Evolutionary conservation across 441 rosid genomes (phyloP).

Genomic region (Adansonia grandidieri): DNA sequence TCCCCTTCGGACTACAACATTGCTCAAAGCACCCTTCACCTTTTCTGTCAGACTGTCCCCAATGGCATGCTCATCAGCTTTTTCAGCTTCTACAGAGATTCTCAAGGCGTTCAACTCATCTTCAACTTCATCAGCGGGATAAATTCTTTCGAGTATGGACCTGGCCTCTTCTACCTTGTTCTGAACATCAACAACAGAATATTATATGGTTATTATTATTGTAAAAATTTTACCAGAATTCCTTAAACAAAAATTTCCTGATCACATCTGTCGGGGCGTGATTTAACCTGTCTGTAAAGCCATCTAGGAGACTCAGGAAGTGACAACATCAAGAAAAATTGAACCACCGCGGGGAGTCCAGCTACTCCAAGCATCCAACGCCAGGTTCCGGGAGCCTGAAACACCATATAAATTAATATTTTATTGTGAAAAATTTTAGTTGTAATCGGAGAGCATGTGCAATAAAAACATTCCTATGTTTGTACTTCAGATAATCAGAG

Average conservation of each 20-base stretch:
- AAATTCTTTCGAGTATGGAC: slow-evolving; percentile 58
- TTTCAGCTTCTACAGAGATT: slow-evolving; percentile 63
- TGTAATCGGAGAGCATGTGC: background rate
- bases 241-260: background rate
- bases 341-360: slow-evolving; percentile 65
- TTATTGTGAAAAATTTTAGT: background rate
- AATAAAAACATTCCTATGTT: background rate
- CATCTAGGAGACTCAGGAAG: slow-evolving; percentile 93
- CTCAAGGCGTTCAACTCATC: slow-evolving; percentile 57
- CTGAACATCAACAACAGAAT: slow-evolving; percentile 28
- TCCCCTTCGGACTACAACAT: slow-evolving; percentile 62
- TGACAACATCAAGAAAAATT: slow-evolving; percentile 64
- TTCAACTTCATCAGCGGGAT: slow-evolving; percentile 68
- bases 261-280: background rate
- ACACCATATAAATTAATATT: background rate
- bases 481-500: background rate
- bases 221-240: background rate
- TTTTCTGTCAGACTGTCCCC: slow-evolving; percentile 54
- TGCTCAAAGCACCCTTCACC: slow-evolving; percentile 55
- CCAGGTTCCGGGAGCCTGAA: slow-evolving; percentile 72
- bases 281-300: slow-evolving; percentile 52
- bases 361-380: slow-evolving; percentile 94
- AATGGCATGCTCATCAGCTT: slow-evolving; percentile 45
- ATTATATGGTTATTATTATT: background rate
- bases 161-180: slow-evolving; percentile 57